Conservation (phyloP, 768 basidiomycete species). For the Boletus subcaerulescens region DNA sequence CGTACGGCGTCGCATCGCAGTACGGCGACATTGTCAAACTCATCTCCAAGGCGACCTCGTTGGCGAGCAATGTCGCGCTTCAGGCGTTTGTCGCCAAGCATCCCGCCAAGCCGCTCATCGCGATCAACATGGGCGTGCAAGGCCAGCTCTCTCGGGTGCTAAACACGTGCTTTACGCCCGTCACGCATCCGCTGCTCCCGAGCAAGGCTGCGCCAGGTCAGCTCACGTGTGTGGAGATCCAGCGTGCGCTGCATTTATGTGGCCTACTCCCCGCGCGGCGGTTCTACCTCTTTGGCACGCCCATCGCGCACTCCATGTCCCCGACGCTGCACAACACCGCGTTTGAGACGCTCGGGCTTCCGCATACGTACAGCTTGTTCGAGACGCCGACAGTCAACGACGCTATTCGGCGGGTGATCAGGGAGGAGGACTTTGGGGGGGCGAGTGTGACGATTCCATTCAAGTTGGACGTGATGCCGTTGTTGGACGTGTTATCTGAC, state of each 20-base stretch:
- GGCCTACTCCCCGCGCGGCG: constrained; percentile 71
- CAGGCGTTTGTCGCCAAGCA: constrained; percentile 63
- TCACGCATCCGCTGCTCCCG: constrained; percentile 88
- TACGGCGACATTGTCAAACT: constrained; percentile 92
- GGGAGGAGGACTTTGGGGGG: constrained; percentile 79
- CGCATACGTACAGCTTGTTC: constrained; percentile 75
- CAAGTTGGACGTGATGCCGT: constrained; percentile 86
- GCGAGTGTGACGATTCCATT: constrained; percentile 96
- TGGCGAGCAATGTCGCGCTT: constrained; percentile 79
- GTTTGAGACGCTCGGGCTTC: constrained; percentile 77
- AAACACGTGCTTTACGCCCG: constrained; percentile 82
- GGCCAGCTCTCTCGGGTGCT: constrained; percentile 91
- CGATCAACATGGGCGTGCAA: constrained; percentile 88
- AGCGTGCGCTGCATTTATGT: constrained; percentile 73
- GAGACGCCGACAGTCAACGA: constrained; percentile 70
- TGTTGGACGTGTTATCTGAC: constrained; percentile 75
- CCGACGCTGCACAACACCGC: constrained; percentile 92
- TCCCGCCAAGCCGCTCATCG: constrained; percentile 77
- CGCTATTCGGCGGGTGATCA: constrained; percentile 60
- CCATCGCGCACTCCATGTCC: constrained; percentile 87
- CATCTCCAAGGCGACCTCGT: constrained; percentile 73
- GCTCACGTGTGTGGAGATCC: constrained; percentile 83
- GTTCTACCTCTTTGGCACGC: constrained; percentile 88
- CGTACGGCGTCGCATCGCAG: constrained; percentile 60
- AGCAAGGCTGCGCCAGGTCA: constrained; percentile 91